Evolutionary conservation across 805 yeast species (phyloP).

Genomic region (Kuraishia hungarica): DNA sequence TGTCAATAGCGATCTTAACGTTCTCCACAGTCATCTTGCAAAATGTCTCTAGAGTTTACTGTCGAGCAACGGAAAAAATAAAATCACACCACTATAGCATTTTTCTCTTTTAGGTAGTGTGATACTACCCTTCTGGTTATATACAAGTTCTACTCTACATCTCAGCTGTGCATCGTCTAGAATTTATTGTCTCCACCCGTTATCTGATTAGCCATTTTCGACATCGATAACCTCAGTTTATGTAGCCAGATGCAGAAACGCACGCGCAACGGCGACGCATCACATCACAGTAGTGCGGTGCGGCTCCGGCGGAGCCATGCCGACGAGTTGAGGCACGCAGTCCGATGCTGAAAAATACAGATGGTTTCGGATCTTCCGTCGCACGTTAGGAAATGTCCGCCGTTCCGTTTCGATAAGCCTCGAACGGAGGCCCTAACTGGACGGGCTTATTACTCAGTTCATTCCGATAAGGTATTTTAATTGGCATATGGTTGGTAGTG

Average conservation of each 20-base stretch:
- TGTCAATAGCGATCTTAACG: constrained; percentile 11
- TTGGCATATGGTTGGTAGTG: no score
- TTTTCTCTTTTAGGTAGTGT: neutral
- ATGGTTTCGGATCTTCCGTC: neutral
- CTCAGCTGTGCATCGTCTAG: no score
- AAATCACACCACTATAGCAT: neutral
- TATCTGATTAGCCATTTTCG: neutral
- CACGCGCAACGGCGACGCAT: neutral
- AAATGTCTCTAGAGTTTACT: neutral
- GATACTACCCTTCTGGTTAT: neutral
- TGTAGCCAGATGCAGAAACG: neutral
- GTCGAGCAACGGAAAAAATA: no score
- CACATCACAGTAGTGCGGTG: neutral
- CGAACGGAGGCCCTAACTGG: neutral
- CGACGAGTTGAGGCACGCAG: neutral
- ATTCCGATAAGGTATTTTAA: neutral
- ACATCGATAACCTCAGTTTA: neutral
- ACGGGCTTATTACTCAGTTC: neutral
- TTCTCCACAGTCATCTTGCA: constrained; percentile 1
- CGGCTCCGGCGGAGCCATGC: neutral
- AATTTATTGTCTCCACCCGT: neutral
- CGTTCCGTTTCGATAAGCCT: neutral
- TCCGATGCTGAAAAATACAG: neutral
- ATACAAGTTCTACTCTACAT: neutral
- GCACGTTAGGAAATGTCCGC: neutral